phyloP scores from a whole-genome alignment of 495 filamentous ascomycete species.

The Lophium mytilinum region DNA sequence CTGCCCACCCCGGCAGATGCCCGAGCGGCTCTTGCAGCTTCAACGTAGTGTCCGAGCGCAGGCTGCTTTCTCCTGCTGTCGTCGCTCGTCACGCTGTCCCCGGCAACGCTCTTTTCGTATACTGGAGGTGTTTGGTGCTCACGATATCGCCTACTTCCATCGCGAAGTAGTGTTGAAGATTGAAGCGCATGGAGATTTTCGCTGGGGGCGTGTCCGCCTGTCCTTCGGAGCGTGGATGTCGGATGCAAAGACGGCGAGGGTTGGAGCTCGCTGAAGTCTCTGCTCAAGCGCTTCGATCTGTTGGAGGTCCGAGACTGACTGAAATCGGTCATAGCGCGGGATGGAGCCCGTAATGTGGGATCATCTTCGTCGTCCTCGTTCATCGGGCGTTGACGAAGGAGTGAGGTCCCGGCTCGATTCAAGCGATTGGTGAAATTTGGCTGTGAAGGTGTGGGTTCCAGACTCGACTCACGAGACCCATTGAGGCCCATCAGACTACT shows the following conservation, averaged over 20 bases:
- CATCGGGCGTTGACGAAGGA: constrained; percentile 17
- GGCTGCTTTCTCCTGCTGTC: background rate
- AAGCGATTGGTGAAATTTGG: constrained; percentile 17
- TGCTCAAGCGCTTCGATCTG: constrained; percentile 34
- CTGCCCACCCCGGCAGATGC: background rate
- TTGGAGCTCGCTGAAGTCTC: constrained; percentile 38
- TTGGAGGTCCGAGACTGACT: constrained; percentile 29
- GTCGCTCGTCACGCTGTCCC: background rate
- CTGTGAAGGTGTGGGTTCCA: constrained; percentile 30
- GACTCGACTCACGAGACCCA: constrained; percentile 27
- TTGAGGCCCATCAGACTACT: constrained; percentile 48
- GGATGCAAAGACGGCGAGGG: constrained; percentile 27
- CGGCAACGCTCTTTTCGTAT: constrained; percentile 9
- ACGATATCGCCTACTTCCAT: constrained; percentile 10
- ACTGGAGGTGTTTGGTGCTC: constrained; percentile 17
- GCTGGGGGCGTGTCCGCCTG: constrained; percentile 4
- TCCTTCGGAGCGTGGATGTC: constrained; percentile 14
- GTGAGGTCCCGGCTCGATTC: constrained; percentile 18
- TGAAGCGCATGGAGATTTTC: constrained; percentile 9
- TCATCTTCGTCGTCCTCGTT: constrained; percentile 35
- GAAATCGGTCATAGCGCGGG: constrained; percentile 36
- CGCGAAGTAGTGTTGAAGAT: background rate
- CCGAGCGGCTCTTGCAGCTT: background rate
- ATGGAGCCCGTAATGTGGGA: constrained; percentile 34
- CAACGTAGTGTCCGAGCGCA: background rate